A percentile compares a stretch with the other conserved stretches of the same genome.
These are phyloP conservation scores for Synchytrium microbalum DNA, from an alignment of 371 early-diverging fungal genomes.

Conservation along the genomic window DNA sequence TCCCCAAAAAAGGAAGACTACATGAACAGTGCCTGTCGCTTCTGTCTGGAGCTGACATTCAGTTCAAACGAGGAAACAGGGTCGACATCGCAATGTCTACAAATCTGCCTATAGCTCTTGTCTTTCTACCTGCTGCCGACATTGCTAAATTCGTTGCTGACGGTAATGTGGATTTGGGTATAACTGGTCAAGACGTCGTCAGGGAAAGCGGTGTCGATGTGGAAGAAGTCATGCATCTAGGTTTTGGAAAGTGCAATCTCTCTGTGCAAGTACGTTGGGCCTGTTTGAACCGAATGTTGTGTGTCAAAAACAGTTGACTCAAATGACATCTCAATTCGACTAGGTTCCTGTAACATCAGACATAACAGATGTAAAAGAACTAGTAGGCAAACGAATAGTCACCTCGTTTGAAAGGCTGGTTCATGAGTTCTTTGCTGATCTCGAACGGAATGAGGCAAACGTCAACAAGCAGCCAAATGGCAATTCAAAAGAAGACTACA, in stretches of 20 bases:
- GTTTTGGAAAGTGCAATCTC: slow-evolving; percentile 87
- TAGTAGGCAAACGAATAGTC: slow-evolving; percentile 88
- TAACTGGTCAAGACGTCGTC: slow-evolving; percentile 89
- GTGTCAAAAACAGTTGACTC: too few species aligned
- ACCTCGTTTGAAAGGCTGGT: slow-evolving; percentile 79
- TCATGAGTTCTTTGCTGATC: slow-evolving; percentile 52
- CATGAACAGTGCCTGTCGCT: slow-evolving; percentile 78
- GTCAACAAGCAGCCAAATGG: slow-evolving; percentile 10
- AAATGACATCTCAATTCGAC: too few species aligned
- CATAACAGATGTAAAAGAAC: slow-evolving; percentile 43
- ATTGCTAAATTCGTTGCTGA: slow-evolving; percentile 91
- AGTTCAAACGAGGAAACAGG: slow-evolving; percentile 85
- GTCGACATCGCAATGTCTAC: slow-evolving; percentile 93
- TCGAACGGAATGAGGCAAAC: slow-evolving; percentile 47
- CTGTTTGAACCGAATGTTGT: too few species aligned
- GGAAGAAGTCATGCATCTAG: slow-evolving; percentile 63
- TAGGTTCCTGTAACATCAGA: slow-evolving; percentile 31
- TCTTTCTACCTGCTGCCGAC: slow-evolving; percentile 91
- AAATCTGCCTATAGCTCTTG: slow-evolving; percentile 84
- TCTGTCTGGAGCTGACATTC: slow-evolving; percentile 71
- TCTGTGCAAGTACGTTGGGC: slow-evolving; percentile 67
- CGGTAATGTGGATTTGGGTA: slow-evolving; percentile 92
- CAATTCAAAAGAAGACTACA: slow-evolving; percentile 7
- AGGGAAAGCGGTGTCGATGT: slow-evolving; percentile 72
- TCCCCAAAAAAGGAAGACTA: slow-evolving; percentile 96